Conservation (phyloP, 441 rosid species). For the Adansonia gregorii region DNA sequence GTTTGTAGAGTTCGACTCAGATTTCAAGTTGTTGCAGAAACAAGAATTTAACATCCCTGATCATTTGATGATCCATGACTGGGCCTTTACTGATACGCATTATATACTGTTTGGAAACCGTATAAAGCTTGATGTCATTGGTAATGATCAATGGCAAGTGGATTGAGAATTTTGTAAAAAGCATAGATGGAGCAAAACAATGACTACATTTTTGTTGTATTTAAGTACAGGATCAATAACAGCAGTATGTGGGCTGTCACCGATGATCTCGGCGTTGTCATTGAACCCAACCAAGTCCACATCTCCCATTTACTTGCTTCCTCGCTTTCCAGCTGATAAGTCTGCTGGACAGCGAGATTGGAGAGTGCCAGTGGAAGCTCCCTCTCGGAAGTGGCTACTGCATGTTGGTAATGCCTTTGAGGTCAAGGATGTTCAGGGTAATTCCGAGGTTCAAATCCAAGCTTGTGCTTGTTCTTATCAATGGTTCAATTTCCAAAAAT, state of each 20-base stretch:
- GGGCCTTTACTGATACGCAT: conserved; percentile 85
- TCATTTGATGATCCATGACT: conserved; percentile 91
- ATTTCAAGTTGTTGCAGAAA: conserved; percentile 55
- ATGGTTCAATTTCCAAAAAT: conserved; percentile 80
- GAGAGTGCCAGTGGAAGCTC: conserved; percentile 74
- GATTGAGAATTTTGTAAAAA: not conserved
- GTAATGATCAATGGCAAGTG: conserved; percentile 34
- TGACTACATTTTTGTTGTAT: not conserved
- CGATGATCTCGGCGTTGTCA: conserved; percentile 84
- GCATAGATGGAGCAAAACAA: not conserved
- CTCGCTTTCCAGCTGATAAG: conserved; percentile 47
- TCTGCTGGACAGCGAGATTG: conserved; percentile 50
- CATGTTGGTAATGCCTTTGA: conserved; percentile 85
- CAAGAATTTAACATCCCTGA: conserved; percentile 67
- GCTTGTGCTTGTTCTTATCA: conserved; percentile 73
- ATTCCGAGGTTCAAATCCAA: conserved; percentile 54
- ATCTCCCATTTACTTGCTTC: conserved; percentile 80
- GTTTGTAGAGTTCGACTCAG: conserved; percentile 61
- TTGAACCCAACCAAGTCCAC: conserved; percentile 73
- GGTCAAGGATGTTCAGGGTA: conserved; percentile 44
- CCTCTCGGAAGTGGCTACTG: conserved; percentile 72
- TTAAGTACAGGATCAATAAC: conserved; percentile 64
- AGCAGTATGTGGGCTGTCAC: conserved; percentile 75
- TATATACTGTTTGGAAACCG: conserved; percentile 79
- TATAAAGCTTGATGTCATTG: conserved; percentile 66